A percentile compares a stretch with the other conserved stretches of the same genome.
Conservation (phyloP, 2,329 filamentous ascomycete genomes). For the Diaporthe australafricana region DNA sequence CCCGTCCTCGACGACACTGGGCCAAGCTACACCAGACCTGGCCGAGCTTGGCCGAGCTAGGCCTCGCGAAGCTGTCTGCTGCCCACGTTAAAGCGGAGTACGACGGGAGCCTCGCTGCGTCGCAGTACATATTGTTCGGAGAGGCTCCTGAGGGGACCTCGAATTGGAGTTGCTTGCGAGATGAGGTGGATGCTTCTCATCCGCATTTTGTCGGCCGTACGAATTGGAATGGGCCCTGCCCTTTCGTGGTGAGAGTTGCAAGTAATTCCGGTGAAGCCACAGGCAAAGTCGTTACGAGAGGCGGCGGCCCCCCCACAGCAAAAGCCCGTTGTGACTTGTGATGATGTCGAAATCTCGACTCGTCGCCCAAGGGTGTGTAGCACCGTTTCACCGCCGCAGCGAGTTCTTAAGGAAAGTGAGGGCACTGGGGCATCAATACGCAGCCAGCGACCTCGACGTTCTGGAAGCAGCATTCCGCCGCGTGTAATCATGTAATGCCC, state of each 20-base stretch:
- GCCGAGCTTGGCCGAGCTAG: slow-evolving; percentile 22
- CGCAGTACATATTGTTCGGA: neutral
- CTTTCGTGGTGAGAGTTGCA: neutral
- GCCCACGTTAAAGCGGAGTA: neutral
- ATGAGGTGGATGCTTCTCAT: neutral
- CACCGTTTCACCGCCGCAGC: slow-evolving; percentile 5
- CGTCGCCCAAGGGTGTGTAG: neutral
- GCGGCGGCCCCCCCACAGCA: neutral
- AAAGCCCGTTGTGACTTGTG: neutral
- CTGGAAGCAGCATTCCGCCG: slow-evolving; percentile 7
- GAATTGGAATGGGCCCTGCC: neutral
- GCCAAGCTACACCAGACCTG: slow-evolving; percentile 21
- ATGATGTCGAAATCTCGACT: neutral
- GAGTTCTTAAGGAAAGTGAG: neutral
- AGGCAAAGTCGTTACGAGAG: neutral
- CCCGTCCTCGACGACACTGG: neutral
- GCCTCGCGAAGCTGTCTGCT: slow-evolving; percentile 1
- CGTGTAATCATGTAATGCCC: slow-evolving; percentile 1
- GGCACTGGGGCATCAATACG: neutral
- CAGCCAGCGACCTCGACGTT: neutral
- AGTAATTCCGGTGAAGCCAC: neutral
- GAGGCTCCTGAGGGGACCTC: neutral
- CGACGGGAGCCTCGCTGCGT: neutral
- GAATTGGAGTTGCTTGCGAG: slow-evolving; percentile 12
- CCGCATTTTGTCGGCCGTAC: neutral